phyloP scores from a whole-genome alignment of 2,329 filamentous ascomycete species.

The Bipolaris zeicola region DNA sequence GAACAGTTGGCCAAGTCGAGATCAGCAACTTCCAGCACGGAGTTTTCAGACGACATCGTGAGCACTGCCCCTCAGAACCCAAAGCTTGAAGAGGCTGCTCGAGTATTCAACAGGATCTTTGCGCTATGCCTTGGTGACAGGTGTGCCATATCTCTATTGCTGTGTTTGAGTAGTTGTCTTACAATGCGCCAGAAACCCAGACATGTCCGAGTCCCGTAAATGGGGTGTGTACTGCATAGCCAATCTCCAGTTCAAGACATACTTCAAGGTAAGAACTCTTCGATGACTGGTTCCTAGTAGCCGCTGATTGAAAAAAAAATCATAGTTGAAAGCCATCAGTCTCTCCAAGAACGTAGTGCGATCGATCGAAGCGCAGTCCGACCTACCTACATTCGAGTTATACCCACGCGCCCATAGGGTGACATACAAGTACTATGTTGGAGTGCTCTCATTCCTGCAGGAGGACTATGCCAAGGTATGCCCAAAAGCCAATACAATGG shows the following conservation, averaged over 20 bases:
- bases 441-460: slow-evolving; percentile 90
- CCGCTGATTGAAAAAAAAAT: slow-evolving; percentile 6
- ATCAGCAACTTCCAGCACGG: slow-evolving; percentile 53
- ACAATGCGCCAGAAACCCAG: slow-evolving; percentile 65
- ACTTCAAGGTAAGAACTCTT: slow-evolving; percentile 71
- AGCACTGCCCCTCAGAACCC: slow-evolving; percentile 69
- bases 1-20: slow-evolving; percentile 64
- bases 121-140: slow-evolving; percentile 87
- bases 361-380: slow-evolving; percentile 75
- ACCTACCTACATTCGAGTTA: slow-evolving; percentile 77
- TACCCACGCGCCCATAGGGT: slow-evolving; percentile 92
- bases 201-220: slow-evolving; percentile 84
- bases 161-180: slow-evolving; percentile 18
- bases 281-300: not conserved
- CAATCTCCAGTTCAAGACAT: slow-evolving; percentile 96
- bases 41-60: slow-evolving; percentile 81
- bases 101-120: slow-evolving; percentile 90
- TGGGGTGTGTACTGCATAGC: slow-evolving; percentile 97
- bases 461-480: slow-evolving; percentile 83
- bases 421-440: slow-evolving; percentile 95
- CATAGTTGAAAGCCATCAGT: slow-evolving; percentile 78
- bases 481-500: not conserved
- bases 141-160: slow-evolving; percentile 53
- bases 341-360: slow-evolving; percentile 88
- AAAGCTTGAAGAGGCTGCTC: slow-evolving; percentile 86